Base-by-base conservation (phyloP, 805 yeast species). In the Nematodospora valgi region DNA sequence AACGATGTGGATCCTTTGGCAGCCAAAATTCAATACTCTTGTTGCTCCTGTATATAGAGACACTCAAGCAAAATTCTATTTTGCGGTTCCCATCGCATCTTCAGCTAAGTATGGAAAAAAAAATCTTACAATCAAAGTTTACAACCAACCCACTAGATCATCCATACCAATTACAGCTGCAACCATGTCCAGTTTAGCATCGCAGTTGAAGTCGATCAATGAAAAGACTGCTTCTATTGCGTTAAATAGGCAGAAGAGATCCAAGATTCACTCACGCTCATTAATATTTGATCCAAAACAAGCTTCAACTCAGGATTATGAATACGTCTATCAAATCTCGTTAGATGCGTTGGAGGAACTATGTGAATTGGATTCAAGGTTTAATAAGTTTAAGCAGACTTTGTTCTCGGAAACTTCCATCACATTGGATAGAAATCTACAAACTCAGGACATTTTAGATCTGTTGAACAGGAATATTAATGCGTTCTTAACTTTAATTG, bases 221-320 rank as follows among this genome's bases (percentile, higher is more conserved):
- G 69, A 68, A 41, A 74, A 70, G 40, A 78, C 76, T 34, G 78
- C 82, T 30, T 77, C 91, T 23, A 77, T 85, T 35, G 87, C 88
- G 2, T 68, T 84, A 44, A 97, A 91, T 56, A 77, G 97, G 58
- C 88, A 88, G 59, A 72, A 77, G 48, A 73, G 97, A 58, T 86
- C 88, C 43, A 85, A 83, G 58, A 65, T 88, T 39, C 98, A 93
- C 54, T 79, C 95, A 24, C 81, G 86, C 25, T 93, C 98, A 31
- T 75, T 93, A 45, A 74, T 93, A 18, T 89, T 82, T 57, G 94
- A 86, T 27, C 72, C 96, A 7, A 79, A 82, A 49, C 80, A 78
- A 41, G 98, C 98, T 12, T 86, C 94, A n/a, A 76, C 89, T 23
- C 98, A 93, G 64, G 98, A 93, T 57, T 89, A 77, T 51, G 96